These are phyloP conservation scores for Xylaria castorea DNA, from an alignment of 495 filamentous ascomycete species.

Conservation along the genomic window DNA sequence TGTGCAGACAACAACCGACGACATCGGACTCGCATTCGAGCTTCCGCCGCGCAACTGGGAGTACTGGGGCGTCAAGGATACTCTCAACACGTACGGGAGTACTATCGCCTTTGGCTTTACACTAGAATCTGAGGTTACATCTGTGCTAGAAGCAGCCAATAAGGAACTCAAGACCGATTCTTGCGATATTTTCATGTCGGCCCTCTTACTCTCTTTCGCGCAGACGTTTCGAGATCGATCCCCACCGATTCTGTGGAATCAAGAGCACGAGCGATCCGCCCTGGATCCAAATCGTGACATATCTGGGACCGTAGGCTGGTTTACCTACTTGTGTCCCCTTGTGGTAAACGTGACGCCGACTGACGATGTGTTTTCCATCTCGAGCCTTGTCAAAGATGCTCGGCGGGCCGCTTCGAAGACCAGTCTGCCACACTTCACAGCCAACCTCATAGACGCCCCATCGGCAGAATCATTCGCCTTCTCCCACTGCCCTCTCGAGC, in stretches of 20 bases:
- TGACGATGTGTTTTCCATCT: slow-evolving; percentile 50
- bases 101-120: slow-evolving; percentile 49
- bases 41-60: slow-evolving; percentile 46
- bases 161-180: slow-evolving; percentile 53
- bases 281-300: slow-evolving; percentile 48
- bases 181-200: slow-evolving; percentile 56
- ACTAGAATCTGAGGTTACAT: slow-evolving; percentile 51
- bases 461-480: slow-evolving; percentile 45
- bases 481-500: slow-evolving; percentile 68
- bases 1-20: slow-evolving; percentile 36
- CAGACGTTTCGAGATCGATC: slow-evolving; percentile 59
- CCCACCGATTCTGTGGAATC: slow-evolving; percentile 61
- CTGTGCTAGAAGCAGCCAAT: slow-evolving; percentile 50
- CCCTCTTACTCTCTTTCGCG: slow-evolving; percentile 56
- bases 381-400: slow-evolving; percentile 51
- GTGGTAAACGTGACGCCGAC: slow-evolving; percentile 39
- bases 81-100: slow-evolving; percentile 54
- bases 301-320: slow-evolving; percentile 58
- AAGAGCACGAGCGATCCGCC: slow-evolving; percentile 53
- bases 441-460: slow-evolving; percentile 41
- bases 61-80: slow-evolving; percentile 56
- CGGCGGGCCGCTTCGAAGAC: slow-evolving; percentile 48
- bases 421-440: slow-evolving; percentile 53
- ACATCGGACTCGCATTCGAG: slow-evolving; percentile 38
- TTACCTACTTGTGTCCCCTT: slow-evolving; percentile 54